These are phyloP conservation scores for Encephalitozoon hellem DNA, from an alignment of 371 early-diverging fungal species.

Conservation along the genomic window DNA sequence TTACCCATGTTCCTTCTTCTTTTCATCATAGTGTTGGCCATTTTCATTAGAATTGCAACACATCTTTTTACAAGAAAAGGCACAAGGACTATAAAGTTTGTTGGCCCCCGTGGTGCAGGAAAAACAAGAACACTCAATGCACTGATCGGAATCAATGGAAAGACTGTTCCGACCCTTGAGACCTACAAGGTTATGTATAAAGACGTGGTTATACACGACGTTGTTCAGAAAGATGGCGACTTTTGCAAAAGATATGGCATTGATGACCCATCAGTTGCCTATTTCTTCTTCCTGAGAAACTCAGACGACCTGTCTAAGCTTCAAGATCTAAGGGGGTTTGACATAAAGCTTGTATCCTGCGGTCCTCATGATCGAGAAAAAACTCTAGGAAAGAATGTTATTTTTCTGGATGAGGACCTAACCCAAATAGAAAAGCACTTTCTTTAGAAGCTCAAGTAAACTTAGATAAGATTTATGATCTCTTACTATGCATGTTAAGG, in stretches of 20 bases:
- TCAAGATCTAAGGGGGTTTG: neutral
- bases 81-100: slow-evolving; percentile 1
- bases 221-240: neutral
- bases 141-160: neutral
- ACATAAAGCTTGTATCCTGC: neutral
- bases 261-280: neutral
- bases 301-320: neutral
- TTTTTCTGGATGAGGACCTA: neutral
- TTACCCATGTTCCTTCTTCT: neutral
- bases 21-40: neutral
- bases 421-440: neutral
- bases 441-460: neutral
- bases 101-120: slow-evolving; percentile 14
- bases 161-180: slow-evolving; percentile 27
- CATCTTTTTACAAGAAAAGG: neutral
- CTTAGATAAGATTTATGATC: neutral
- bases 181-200: neutral
- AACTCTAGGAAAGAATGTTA: neutral
- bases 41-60: neutral
- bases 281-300: slow-evolving; percentile 17
- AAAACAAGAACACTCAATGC: slow-evolving; percentile 21
- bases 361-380: neutral
- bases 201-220: neutral
- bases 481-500: neutral
- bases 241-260: neutral